phyloP scores from a whole-genome alignment of 2,329 filamentous ascomycete genomes.

The Xylaria digitata region DNA sequence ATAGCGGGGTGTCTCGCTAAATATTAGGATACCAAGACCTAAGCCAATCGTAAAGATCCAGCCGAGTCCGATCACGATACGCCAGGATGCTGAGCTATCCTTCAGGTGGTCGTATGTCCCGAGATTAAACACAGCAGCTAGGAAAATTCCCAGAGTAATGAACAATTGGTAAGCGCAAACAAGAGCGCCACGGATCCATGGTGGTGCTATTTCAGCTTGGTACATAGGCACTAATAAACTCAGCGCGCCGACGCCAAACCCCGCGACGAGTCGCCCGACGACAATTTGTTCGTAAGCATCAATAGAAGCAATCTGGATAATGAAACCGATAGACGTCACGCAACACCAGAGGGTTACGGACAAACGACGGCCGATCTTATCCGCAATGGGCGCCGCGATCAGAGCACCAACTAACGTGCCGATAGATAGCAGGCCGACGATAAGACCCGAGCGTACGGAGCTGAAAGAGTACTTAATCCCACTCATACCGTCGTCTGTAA shows the following conservation, averaged over 20 bases:
- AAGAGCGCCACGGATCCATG: constrained; percentile 73
- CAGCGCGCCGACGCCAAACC: constrained; percentile 74
- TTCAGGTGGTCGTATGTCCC: constrained; percentile 63
- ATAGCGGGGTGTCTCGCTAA: constrained; percentile 65
- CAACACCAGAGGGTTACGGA: constrained; percentile 72
- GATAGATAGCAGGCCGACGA: constrained; percentile 69
- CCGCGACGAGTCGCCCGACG: constrained; percentile 72
- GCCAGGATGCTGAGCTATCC: constrained; percentile 64
- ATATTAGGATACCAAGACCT: constrained; percentile 60
- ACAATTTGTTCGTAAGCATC: constrained; percentile 73
- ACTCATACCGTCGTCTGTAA: constrained; percentile 49
- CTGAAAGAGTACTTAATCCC: constrained; percentile 56
- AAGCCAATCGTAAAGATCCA: constrained; percentile 63
- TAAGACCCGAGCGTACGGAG: constrained; percentile 66
- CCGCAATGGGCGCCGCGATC: constrained; percentile 70
- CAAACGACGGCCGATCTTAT: constrained; percentile 70
- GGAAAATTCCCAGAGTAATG: constrained; percentile 76
- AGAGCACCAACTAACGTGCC: constrained; percentile 71
- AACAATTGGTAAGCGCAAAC: constrained; percentile 77
- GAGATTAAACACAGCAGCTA: constrained; percentile 70
- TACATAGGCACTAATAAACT: constrained; percentile 78
- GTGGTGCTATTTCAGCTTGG: constrained; percentile 75
- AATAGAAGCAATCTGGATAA: constrained; percentile 71
- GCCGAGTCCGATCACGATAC: constrained; percentile 67
- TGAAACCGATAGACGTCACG: constrained; percentile 71